phyloP scores from a whole-genome alignment of 768 basidiomycete species.

The Rhizopogon roseolus region DNA sequence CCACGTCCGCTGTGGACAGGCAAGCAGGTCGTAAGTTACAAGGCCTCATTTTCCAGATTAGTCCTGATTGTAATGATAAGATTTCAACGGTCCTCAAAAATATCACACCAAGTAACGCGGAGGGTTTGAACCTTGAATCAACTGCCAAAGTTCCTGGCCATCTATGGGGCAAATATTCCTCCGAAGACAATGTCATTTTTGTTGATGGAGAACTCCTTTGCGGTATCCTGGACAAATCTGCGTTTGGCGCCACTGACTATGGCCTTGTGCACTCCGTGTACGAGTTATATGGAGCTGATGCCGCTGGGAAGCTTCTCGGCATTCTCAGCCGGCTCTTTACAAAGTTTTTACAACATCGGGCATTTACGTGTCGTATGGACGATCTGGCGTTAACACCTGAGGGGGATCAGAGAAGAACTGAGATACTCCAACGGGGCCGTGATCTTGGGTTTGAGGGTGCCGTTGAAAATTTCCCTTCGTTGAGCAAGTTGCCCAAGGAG shows the following conservation, averaged over 20 bases:
- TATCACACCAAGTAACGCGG: slow-evolving; percentile 73
- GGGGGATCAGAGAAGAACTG: slow-evolving; percentile 66
- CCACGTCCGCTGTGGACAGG: slow-evolving; percentile 94
- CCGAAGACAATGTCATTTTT: slow-evolving; percentile 85
- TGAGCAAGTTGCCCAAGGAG: slow-evolving; percentile 42
- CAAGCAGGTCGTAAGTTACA: slow-evolving; percentile 79
- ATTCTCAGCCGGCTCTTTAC: slow-evolving; percentile 93
- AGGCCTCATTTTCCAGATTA: neutral
- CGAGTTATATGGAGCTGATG: slow-evolving; percentile 88
- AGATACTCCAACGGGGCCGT: slow-evolving; percentile 61
- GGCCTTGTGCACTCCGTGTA: slow-evolving; percentile 97
- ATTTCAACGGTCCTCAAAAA: slow-evolving; percentile 93
- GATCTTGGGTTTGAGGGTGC: slow-evolving; percentile 83
- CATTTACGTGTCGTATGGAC: slow-evolving; percentile 98
- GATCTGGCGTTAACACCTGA: slow-evolving; percentile 86
- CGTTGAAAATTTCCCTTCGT: slow-evolving; percentile 84
- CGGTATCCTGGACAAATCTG: slow-evolving; percentile 94
- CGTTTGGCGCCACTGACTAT: slow-evolving; percentile 93
- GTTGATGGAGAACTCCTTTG: slow-evolving; percentile 91
- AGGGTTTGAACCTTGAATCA: slow-evolving; percentile 80
- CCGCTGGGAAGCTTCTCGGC: slow-evolving; percentile 88
- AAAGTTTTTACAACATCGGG: slow-evolving; percentile 94
- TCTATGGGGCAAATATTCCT: slow-evolving; percentile 76
- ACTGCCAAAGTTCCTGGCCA: slow-evolving; percentile 87
- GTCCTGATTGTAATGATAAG: slow-evolving; percentile 33